phyloP scores from a whole-genome alignment of 208 protist genomes.

The Acanthamoeba healyi region DNA sequence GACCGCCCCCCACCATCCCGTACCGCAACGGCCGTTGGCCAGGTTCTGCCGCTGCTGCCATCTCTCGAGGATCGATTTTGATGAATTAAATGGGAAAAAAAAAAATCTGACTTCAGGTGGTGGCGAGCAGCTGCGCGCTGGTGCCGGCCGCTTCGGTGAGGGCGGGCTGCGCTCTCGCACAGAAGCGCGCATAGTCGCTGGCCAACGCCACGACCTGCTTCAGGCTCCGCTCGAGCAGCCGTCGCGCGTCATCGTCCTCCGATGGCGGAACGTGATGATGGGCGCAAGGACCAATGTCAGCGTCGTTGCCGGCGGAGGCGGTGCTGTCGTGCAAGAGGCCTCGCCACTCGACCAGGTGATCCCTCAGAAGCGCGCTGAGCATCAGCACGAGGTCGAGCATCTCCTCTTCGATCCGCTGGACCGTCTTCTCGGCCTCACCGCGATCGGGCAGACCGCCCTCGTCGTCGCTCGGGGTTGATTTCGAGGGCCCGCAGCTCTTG shows the following conservation, averaged over 20 bases:
- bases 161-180: background rate
- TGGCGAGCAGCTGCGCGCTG: background rate
- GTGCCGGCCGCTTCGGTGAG: background rate
- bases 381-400: background rate
- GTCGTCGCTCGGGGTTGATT: background rate
- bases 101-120: background rate
- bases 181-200: background rate
- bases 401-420: background rate
- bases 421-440: too few species aligned
- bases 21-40: background rate
- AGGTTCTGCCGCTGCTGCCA: background rate
- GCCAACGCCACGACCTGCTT: too few species aligned
- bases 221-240: background rate
- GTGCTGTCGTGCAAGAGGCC: background rate
- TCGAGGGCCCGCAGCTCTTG: too few species aligned
- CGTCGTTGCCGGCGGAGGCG: too few species aligned
- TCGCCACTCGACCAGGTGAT: background rate
- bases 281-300: too few species aligned
- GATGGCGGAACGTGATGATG: too few species aligned
- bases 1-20: slow-evolving; percentile 29
- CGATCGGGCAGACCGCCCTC: too few species aligned
- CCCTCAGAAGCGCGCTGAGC: background rate
- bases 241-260: background rate
- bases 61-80: background rate
- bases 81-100: background rate